Base-by-base conservation (phyloP, 768 basidiomycete genomes). In the Lentinula lateritia region DNA sequence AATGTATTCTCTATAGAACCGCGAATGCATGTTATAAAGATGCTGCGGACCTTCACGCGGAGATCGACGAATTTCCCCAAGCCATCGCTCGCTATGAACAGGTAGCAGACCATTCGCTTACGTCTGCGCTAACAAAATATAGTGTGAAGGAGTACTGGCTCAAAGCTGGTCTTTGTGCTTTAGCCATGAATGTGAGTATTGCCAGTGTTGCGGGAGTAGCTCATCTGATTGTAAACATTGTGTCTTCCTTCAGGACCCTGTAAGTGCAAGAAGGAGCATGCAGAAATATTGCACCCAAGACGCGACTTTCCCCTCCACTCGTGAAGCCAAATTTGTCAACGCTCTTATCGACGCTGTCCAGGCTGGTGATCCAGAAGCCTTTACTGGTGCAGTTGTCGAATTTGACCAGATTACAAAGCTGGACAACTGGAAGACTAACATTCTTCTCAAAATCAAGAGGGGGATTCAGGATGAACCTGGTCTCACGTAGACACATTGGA, bases 111-210 rank as follows among this genome's bases (percentile, higher is more conserved):
- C 87, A 90, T 70, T 92, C 90, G 8, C 80, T 98, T 46, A 75
- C 75, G 0, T 93, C 91, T 18, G 78, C 88, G 8, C 75, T 98
- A 67, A 98, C 97, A n/a, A 95, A 94, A 74, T 99, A 98, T 77
- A 94, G 91, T 64, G 97, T 98, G 67, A 98, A 98, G 76, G 97
- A 98, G 66, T 96, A 96, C 69, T 98, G 95, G 93, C 79, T 98
- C 39, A 82, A 87, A 67, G 83, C 94, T 3, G 85, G 85, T 38
- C 77, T 99, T 20, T 98, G 97, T 71, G 90, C 90, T 15, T 78
- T 98, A 60, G 96, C 95, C 6, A 87, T 89, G 81, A 81, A 80
- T 63, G 96, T 96, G 74, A 66, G 90, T 76, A 13, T 45, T 1
- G 28, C 45, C 23, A 45, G 13, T 18, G 7, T 52, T 18, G n/a